Evolutionary conservation across 768 basidiomycete genomes (phyloP), one percentile per base, ranked within the genome.

Genomic region (Mycena vulgaris): DNA sequence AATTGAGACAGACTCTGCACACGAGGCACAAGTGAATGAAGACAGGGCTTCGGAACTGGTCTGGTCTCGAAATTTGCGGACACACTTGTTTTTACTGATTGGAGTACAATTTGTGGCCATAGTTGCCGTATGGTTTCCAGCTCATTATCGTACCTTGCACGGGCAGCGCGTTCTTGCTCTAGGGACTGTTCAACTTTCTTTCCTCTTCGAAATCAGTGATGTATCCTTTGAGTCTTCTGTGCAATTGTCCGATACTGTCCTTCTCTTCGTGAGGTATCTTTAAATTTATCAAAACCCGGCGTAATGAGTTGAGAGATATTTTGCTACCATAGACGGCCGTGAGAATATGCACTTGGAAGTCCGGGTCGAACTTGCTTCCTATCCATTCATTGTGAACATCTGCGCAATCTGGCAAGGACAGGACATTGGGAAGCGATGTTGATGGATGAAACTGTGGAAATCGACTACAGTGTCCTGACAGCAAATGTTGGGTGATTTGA

Each of bases 271-370:
- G 27, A 0, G 27, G 23, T 7, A 63, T 21, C 11, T 39, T 28
- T 3, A 63, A 39, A n/a, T 27, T 52, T 2, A 3, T 19, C 49
- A 63, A 52, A 4, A 63, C 27, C 3, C 58, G 28, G 25, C 40
- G 37, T n/a, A 37, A 28, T 8, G 61, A 51, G 25, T 63, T 63
- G 21, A 19, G 61, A 31, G 49, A n/a, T 19, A 39, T 30, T 4
- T 63, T 63, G 33, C 61, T 51, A 27, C 35, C 49, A 63, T 63
- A 28, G 19, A 63, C 25, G 13, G 45, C 59, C 2, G 59, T 48
- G 5, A 61, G 14, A 17, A 61, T 23, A 25, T 61, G 45, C 2
- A 49, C 42, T 30, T 60, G 42, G 1, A 60, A 23, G 33, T 60
- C 58, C 1, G 42, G 5, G 21, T 60, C 58, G 2, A 60, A 21